Conservation (phyloP, 2,329 filamentous ascomycete species). For the Neofusicoccum sp. region DNA sequence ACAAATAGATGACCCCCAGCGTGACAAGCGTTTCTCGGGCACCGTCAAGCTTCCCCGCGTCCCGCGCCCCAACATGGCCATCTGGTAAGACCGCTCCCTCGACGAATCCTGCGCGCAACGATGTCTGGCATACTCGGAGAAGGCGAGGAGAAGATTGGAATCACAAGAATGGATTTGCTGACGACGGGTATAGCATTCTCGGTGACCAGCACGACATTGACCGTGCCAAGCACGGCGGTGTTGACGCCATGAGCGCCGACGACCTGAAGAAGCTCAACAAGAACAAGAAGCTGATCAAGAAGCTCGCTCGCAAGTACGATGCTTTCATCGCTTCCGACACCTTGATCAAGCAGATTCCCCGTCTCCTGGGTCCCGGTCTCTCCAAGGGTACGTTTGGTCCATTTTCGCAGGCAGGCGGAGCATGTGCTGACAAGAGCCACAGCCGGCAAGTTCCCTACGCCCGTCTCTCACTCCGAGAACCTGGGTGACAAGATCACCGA, state of each 20-base stretch:
- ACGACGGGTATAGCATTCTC: conserved; percentile 61
- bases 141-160: neutral
- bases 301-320: conserved; percentile 99
- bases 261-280: conserved; percentile 99
- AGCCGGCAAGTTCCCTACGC: conserved; percentile 99
- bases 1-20: conserved; percentile 67
- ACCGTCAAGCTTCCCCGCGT: conserved; percentile 93
- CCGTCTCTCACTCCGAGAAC: conserved; percentile 95
- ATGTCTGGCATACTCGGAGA: conserved; percentile 26
- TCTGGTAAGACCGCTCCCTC: conserved; percentile 57
- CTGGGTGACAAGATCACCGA: conserved; percentile 94
- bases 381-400: conserved; percentile 72
- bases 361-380: conserved; percentile 97
- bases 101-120: neutral
- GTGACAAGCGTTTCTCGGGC: conserved; percentile 99
- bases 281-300: conserved; percentile 99
- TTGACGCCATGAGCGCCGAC: conserved; percentile 97
- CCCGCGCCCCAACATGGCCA: conserved; percentile 85
- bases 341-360: conserved; percentile 99
- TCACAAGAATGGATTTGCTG: conserved; percentile 19
- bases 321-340: conserved; percentile 96
- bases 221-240: conserved; percentile 97
- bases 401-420: neutral
- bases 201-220: conserved; percentile 98
- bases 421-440: conserved; percentile 33